These are phyloP conservation scores for Nothophytophthora sp. DNA, from an alignment of 352 stramenopile species.

Conservation along the genomic window DNA sequence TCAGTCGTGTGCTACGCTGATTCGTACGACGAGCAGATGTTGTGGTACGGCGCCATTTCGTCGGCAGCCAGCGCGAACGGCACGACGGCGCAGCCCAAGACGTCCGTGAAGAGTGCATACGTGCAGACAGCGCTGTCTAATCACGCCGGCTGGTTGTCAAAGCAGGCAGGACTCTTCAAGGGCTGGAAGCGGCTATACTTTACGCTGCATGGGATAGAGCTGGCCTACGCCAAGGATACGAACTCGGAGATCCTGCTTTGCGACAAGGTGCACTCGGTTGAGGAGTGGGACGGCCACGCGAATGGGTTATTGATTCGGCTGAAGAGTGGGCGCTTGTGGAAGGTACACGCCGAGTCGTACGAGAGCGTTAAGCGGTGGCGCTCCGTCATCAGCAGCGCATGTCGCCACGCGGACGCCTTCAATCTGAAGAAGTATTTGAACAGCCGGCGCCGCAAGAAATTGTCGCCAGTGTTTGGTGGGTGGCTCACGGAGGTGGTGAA, in stretches of 20 bases:
- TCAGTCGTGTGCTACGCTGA: constrained; percentile 79
- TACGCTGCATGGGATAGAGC: constrained; percentile 72
- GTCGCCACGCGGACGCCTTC: constrained; percentile 48
- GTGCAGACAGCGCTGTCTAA: constrained; percentile 74
- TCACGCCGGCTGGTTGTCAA: constrained; percentile 80
- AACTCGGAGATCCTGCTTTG: constrained; percentile 60
- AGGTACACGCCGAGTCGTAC: constrained; percentile 73
- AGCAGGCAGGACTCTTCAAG: constrained; percentile 80
- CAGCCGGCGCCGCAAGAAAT: constrained; percentile 65
- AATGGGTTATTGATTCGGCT: constrained; percentile 72
- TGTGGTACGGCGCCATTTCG: constrained; percentile 81
- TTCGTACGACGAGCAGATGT: constrained; percentile 80
- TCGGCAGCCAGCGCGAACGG: constrained; percentile 53
- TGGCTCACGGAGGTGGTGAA: constrained; percentile 74
- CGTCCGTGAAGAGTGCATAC: constrained; percentile 72
- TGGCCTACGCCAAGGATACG: constrained; percentile 77
- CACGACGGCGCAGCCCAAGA: constrained; percentile 33
- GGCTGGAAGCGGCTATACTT: constrained; percentile 83
- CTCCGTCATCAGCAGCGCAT: constrained; percentile 55
- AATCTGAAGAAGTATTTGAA: constrained; percentile 72
- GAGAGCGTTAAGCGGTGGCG: constrained; percentile 79
- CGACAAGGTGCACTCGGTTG: constrained; percentile 58
- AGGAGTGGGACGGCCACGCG: constrained; percentile 70
- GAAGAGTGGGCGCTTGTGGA: constrained; percentile 69
- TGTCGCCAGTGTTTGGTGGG: constrained; percentile 70